phyloP scores from a whole-genome alignment of 345 rosid genomes.

The Aquilaria yunnanensis region DNA sequence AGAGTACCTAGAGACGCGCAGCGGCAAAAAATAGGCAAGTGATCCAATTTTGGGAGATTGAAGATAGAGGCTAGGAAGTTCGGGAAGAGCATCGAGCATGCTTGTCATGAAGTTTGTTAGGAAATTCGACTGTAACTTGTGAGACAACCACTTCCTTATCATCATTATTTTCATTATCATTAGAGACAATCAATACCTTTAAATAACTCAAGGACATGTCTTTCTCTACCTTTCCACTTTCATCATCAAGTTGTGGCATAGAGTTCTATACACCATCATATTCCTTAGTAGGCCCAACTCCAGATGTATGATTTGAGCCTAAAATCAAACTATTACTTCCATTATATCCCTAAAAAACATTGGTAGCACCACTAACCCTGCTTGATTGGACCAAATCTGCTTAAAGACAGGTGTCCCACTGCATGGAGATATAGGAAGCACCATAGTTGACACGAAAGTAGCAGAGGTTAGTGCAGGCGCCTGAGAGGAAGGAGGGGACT shows the following conservation, averaged over 20 bases:
- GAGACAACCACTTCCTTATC: conserved; percentile 21
- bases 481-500: too few relatives aligned
- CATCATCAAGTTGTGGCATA: conserved; percentile 21
- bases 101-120: conserved; percentile 81
- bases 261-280: conserved; percentile 18
- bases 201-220: conserved; percentile 24
- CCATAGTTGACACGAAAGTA: too few relatives aligned
- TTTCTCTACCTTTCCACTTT: conserved; percentile 21
- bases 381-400: conserved; percentile 18
- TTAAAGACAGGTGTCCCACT: too few relatives aligned
- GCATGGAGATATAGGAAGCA: too few relatives aligned
- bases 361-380: conserved; percentile 11
- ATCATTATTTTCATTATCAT: conserved; percentile 28
- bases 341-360: conserved; percentile 8
- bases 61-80: too few relatives aligned
- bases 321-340: not conserved
- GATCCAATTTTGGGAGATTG: too few relatives aligned
- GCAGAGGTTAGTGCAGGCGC: too few relatives aligned
- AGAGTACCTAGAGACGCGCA: too few relatives aligned
- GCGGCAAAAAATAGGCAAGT: too few relatives aligned
- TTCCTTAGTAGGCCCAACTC: conserved; percentile 17
- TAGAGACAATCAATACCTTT: conserved; percentile 31
- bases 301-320: conserved; percentile 14
- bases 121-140: conserved; percentile 28
- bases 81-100: conserved; percentile 29